Conservation (phyloP, 2,329 filamentous ascomycete genomes). For the Gnomoniopsis sp. region DNA sequence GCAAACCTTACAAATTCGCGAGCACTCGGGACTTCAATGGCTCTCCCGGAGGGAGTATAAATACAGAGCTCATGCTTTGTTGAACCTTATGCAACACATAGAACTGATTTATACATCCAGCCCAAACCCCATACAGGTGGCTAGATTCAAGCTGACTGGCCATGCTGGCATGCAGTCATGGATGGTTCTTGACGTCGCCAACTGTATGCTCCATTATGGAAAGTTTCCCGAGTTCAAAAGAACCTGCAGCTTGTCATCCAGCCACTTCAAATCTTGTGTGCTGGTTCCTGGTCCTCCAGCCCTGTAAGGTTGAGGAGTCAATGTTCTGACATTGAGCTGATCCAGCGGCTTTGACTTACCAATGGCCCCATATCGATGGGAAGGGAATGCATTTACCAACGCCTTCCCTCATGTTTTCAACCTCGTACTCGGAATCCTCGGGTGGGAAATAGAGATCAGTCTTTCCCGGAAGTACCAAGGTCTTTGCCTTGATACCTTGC, state of each 20-base stretch:
- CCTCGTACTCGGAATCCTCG: constrained; percentile 74
- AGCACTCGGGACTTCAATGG: too few relatives aligned
- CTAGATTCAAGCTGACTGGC: too few relatives aligned
- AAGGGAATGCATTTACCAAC: constrained; percentile 25
- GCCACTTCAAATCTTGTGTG: constrained; percentile 63
- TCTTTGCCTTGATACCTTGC: constrained; percentile 67
- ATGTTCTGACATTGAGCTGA: neutral
- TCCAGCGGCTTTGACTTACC: constrained; percentile 19
- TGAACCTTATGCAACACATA: too few relatives aligned
- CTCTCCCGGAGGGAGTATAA: too few relatives aligned
- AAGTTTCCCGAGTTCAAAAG: constrained; percentile 31
- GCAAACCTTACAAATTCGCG: too few relatives aligned
- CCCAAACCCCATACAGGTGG: too few relatives aligned
- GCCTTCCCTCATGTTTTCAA: constrained; percentile 37
- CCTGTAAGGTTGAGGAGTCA: constrained; percentile 26
- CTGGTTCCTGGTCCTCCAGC: constrained; percentile 63
- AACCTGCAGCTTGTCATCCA: constrained; percentile 54
- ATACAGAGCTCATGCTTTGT: too few relatives aligned
- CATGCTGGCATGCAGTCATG: too few relatives aligned
- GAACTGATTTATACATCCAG: too few relatives aligned
- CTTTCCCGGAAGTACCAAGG: constrained; percentile 65
- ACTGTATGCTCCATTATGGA: neutral
- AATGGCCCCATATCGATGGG: constrained; percentile 30
- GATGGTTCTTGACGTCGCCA: neutral
- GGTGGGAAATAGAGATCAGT: constrained; percentile 82